Conservation (phyloP, 331 rosid species). For the Arachis monticola region DNA sequence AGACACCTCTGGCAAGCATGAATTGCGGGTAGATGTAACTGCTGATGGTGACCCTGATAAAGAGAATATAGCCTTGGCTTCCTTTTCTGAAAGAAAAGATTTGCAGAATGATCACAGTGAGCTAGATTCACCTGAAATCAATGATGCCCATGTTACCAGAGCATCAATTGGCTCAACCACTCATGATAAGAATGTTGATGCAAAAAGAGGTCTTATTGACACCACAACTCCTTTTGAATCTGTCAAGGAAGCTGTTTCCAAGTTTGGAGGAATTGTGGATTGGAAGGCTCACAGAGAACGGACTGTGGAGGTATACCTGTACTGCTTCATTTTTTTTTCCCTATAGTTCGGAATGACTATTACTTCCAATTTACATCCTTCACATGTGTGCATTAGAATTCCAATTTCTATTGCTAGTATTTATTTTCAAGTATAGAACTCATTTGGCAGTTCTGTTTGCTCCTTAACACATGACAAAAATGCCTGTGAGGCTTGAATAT, state of each 20-base stretch:
- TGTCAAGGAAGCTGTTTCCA: conserved; percentile 96
- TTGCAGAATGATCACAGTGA: conserved; percentile 33
- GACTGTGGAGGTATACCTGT: conserved; percentile 78
- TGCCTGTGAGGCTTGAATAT: conserved; percentile 22
- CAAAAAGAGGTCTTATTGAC: conserved; percentile 73
- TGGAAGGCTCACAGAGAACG: conserved; percentile 97
- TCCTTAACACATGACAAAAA: conserved; percentile 22
- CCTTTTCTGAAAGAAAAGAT: conserved; percentile 49
- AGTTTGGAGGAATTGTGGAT: conserved; percentile 97
- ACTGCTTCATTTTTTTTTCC: conserved; percentile 21
- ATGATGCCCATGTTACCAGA: conserved; percentile 24
- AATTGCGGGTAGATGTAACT: conserved; percentile 38
- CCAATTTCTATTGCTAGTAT: conserved; percentile 28
- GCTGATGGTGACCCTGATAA: conserved; percentile 40
- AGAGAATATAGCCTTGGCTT: conserved; percentile 42
- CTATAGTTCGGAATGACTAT: conserved; percentile 17
- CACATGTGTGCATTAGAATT: conserved; percentile 24
- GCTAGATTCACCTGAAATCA: conserved; percentile 31
- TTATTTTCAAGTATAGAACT: conserved; percentile 36
- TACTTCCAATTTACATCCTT: conserved; percentile 25
- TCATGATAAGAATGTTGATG: conserved; percentile 47
- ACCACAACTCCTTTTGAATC: conserved; percentile 92
- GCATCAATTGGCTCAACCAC: conserved; percentile 45
- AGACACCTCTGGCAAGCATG: conserved; percentile 36
- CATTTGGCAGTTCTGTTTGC: conserved; percentile 24